Evolutionary conservation across 2,329 filamentous ascomycete genomes (phyloP), one percentile per base, ranked within the genome.

Genomic region (Coniella lustricola): DNA sequence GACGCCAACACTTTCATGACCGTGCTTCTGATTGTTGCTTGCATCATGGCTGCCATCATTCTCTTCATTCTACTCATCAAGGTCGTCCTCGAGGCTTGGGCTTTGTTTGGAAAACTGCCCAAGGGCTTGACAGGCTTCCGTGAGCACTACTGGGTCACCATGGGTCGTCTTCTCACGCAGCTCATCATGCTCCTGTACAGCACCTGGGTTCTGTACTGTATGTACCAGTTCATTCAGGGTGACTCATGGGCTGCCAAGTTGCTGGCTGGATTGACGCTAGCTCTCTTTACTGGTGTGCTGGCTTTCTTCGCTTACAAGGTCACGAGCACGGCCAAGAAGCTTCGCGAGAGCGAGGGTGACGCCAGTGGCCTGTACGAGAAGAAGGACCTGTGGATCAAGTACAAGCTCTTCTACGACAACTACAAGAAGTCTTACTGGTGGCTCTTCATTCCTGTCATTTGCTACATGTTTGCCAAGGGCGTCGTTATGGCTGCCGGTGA

Each of bases 371-470:
- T 98, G 8, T 97, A 90, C 66, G 87, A 96, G 52, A 78, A 97
- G 69, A 94, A 93, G 73, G 79, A 85, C 50, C 83, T 85, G 35
- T 96, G 93, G 90, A 77, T 88, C 64, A 95, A 93, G 72, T 98
- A 98, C 76, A 93, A 87, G 60, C 76, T 96, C 54, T 97, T 98
- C 71, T 98, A 98, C 72, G 93, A 97, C 61, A 85, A 84, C 58
- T 97, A 95, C 75, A 90, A 89, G 71, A 89, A 87, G 67, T 81
- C 84, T 58, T 95, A 91, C 72, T 98, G 93, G 93, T 97, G 91
- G 91, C 69, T 96, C 20, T 97, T 98, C 63, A 77, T 97, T 13
- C 93, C 93, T 0, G 74, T 79, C 53, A 95, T 97, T 60, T 53
- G 90, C 55, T 97, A 97, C 73, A 86, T 90, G 73, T 90, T 96